Base-by-base conservation (phyloP, 768 basidiomycete genomes). In the Lyophyllum shimeji region DNA sequence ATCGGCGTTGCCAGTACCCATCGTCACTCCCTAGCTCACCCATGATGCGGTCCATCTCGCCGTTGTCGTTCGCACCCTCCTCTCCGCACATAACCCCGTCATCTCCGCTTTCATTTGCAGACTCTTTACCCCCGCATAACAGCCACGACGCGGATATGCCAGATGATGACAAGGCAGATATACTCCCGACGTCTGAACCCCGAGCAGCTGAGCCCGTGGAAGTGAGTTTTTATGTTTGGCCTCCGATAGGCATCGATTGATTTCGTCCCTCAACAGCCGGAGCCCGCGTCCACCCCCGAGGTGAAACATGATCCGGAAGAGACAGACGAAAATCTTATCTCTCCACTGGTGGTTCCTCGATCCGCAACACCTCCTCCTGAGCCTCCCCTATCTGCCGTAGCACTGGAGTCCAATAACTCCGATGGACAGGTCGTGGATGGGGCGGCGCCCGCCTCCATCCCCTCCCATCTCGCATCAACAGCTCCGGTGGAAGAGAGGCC, bases 11-110 rank as follows among this genome's bases (percentile, higher is more conserved):
- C n/a, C n/a, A n/a, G n/a, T n/a, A n/a, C n/a, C n/a, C n/a, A n/a
- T n/a, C n/a, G 0, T 73, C 75, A 21, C 60, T 63, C 33, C 66
- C 72, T 34, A 66, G 71, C 34, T 72, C 76, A 24, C 67, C 75
- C 23, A 60, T 69, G 55, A 69, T 66, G 59, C 71, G 66, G 65
- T 72, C 79, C 60, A 67, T 67, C 56, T 76, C 73, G 29, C 66
- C 67, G 34, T 39, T 60, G 34, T 66, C 63, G 7, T 57, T 51
- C 47, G 59, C 62, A 21, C 61, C 52, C 21, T 66, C 55, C 21
- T 55, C 64, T 13, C 67, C 65, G 3, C 60, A 59, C 24, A 53
- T 69, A 33, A 60, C 63, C 25, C 65, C 68, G 20, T 71, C 69
- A 11, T 57, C 56, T 6, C 59, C 61, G 1, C 45, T 64, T 40